Evolutionary conservation across 371 early-diverging fungal species (phyloP).

Genomic region (Batrachochytrium dendrobatidis): DNA sequence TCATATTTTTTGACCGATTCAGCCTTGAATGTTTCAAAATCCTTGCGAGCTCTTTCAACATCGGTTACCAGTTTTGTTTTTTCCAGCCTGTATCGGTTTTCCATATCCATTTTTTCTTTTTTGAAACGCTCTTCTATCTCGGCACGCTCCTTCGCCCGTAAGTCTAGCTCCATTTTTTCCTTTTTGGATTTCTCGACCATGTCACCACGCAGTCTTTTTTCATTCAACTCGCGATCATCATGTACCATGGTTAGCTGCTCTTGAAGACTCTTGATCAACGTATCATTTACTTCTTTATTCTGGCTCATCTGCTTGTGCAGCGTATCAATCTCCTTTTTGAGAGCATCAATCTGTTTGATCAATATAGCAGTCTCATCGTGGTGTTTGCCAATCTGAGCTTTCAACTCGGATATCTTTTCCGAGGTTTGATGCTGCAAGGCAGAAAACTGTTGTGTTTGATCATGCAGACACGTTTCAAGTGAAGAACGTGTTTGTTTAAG

Average conservation of each 20-base stretch:
- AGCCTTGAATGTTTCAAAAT: conserved; percentile 16
- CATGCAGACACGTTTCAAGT: neutral
- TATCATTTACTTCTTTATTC: conserved; percentile 16
- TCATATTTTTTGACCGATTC: conserved; percentile 18
- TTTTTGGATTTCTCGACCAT: neutral
- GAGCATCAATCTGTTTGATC: neutral
- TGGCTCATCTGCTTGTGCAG: conserved; percentile 6
- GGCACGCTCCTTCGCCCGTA: neutral
- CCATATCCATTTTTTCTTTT: conserved; percentile 11
- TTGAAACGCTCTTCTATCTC: conserved; percentile 2
- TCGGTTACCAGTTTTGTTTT: conserved; percentile 17
- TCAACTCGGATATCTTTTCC: neutral
- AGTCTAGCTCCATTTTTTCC: too few species aligned
- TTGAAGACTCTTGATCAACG: conserved; percentile 15
- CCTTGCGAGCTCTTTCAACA: conserved; percentile 24
- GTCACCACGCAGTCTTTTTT: conserved; percentile 12
- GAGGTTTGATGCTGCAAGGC: neutral
- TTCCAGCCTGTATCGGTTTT: conserved; percentile 16
- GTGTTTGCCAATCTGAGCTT: neutral
- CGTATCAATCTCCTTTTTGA: conserved; percentile 11
- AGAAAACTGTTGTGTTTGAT: neutral
- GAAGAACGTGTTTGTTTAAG: neutral
- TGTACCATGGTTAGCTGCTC: conserved; percentile 12
- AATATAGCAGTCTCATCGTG: neutral
- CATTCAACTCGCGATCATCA: neutral